Evolutionary conservation across 179 eudicot species (phyloP).

Genomic region (Nepenthes alata): DNA sequence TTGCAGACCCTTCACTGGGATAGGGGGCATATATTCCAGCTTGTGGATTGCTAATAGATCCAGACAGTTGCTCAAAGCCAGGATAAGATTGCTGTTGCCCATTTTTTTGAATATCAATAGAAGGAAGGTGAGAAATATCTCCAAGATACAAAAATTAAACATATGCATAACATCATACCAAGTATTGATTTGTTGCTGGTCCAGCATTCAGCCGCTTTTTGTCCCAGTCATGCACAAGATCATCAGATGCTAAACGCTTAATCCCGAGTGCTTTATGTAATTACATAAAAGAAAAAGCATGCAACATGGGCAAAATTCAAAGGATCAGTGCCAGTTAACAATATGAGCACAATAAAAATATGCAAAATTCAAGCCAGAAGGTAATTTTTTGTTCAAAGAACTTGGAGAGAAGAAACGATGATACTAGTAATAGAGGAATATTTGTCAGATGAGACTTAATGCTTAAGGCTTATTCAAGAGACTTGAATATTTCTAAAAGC

Average conservation of each 20-base stretch:
- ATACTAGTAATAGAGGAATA: too few relatives aligned
- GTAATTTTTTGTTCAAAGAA: too few relatives aligned
- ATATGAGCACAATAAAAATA: not conserved
- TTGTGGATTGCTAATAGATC: constrained; percentile 22
- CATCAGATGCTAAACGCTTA: constrained; percentile 63
- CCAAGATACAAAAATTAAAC: not conserved
- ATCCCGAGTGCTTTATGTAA: constrained; percentile 36
- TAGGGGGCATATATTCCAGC: constrained; percentile 18
- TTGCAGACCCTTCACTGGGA: constrained; percentile 21
- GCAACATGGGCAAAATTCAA: not conserved
- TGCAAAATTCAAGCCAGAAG: not conserved
- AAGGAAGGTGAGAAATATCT: not conserved
- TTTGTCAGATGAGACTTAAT: too few relatives aligned
- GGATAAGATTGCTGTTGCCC: constrained; percentile 31
- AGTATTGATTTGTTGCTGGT: constrained; percentile 25
- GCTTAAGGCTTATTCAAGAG: too few relatives aligned
- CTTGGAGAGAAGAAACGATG: too few relatives aligned
- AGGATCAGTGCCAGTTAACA: not conserved
- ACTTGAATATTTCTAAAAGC: too few relatives aligned
- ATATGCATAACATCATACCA: constrained; percentile 2
- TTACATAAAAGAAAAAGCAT: not conserved
- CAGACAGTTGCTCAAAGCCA: constrained; percentile 18
- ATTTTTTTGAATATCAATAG: constrained; percentile 10
- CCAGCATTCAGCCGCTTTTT: constrained; percentile 62
- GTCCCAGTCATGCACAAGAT: constrained; percentile 42